These are phyloP conservation scores for Penicillium sp. DNA, from an alignment of 2,329 filamentous ascomycete species.

Conservation along the genomic window DNA sequence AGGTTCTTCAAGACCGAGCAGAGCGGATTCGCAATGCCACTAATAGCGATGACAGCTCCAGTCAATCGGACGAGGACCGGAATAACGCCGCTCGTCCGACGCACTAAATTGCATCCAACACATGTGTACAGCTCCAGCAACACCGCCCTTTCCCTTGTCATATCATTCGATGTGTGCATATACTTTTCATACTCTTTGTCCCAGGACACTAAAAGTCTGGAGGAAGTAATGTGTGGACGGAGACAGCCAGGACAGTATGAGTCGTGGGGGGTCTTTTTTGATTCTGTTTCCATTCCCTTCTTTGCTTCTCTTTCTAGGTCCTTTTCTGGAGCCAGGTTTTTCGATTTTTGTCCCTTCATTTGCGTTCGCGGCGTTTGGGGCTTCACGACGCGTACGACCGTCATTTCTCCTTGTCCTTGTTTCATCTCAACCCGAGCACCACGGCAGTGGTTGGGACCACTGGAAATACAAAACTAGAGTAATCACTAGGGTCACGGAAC, in stretches of 20 bases:
- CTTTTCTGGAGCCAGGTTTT: conserved; percentile 7
- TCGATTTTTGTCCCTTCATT: conserved; percentile 8
- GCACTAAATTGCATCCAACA: conserved; percentile 42
- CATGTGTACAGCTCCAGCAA: conserved; percentile 40
- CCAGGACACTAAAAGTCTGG: conserved; percentile 11
- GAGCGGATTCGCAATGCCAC: conserved; percentile 44
- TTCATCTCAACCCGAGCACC: conserved; percentile 18
- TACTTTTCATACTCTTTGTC: conserved; percentile 14
- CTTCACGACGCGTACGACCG: conserved; percentile 31
- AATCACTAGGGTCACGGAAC: conserved; percentile 20
- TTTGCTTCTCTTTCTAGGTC: conserved; percentile 13
- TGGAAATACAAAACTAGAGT: conserved; percentile 27
- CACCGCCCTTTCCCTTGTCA: conserved; percentile 71
- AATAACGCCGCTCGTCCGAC: conserved; percentile 23
- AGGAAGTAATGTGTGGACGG: conserved; percentile 17
- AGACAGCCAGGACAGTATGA: conserved; percentile 11
- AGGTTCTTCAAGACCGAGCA: conserved; percentile 45
- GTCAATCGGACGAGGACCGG: conserved; percentile 49
- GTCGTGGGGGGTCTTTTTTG: conserved; percentile 4
- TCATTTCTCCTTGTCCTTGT: conserved; percentile 23
- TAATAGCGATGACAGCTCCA: conserved; percentile 47
- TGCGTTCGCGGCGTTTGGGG: conserved; percentile 28
- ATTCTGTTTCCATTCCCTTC: background rate
- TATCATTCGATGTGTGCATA: conserved; percentile 23
- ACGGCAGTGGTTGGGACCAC: conserved; percentile 17